phyloP scores from a whole-genome alignment of 169 alveolate genomes.

The Pseudocohnilembus persalinus region DNA sequence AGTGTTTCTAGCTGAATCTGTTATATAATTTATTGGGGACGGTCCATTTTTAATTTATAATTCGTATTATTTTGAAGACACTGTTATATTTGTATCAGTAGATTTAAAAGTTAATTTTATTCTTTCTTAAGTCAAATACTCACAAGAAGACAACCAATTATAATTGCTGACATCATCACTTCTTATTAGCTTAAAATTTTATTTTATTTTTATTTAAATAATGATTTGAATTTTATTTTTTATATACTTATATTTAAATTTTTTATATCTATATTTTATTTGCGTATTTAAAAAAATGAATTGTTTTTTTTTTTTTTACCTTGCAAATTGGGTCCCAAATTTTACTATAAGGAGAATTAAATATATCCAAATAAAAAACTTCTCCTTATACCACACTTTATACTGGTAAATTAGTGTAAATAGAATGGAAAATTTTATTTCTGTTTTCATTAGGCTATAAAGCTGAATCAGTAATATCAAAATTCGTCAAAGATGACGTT shows the following conservation, averaged over 20 bases:
- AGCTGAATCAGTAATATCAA: background rate
- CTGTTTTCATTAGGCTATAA: background rate
- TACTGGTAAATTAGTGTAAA: background rate
- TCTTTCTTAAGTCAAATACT: background rate
- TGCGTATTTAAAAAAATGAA: background rate
- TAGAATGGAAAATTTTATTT: background rate
- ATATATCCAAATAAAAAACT: background rate
- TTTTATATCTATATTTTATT: background rate
- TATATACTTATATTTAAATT: too few species aligned
- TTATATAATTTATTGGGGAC: background rate
- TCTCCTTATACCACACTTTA: background rate
- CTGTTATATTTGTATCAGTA: background rate
- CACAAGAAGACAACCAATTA: background rate
- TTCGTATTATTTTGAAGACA: background rate
- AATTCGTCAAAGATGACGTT: background rate
- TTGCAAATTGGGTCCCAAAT: background rate
- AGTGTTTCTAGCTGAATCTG: background rate
- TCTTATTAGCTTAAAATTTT: background rate
- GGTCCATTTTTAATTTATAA: background rate
- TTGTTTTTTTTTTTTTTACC: background rate
- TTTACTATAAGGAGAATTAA: background rate
- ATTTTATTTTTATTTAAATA: too few species aligned
- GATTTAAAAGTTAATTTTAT: background rate
- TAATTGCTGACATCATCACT: background rate
- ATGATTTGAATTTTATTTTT: too few species aligned